Conservation (phyloP, 2,329 filamentous ascomycete species). For the Fusarium beomiforme region DNA sequence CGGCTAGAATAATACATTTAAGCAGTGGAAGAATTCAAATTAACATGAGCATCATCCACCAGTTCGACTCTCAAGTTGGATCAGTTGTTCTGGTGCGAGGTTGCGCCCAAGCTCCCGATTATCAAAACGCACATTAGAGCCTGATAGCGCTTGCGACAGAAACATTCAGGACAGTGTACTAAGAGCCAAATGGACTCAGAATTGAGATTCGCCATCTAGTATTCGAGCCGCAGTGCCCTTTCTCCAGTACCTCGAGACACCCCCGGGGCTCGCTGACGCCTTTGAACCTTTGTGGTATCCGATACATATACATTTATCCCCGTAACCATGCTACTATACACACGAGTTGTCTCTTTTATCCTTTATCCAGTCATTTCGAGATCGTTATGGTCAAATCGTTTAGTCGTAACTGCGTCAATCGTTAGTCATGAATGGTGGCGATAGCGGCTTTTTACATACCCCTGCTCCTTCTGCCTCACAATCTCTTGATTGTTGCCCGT, state of each 20-base stretch:
- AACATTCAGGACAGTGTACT: not conserved
- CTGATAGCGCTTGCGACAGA: not conserved
- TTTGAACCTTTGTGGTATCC: constrained; percentile 34
- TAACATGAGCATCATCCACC: fast-evolving
- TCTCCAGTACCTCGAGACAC: constrained; percentile 9
- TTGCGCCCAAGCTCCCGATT: not conserved
- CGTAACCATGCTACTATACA: constrained; percentile 41
- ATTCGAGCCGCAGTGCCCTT: constrained; percentile 7
- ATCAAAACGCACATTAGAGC: not conserved
- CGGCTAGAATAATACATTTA: not conserved
- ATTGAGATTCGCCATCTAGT: constrained; percentile 41
- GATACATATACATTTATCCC: constrained; percentile 44
- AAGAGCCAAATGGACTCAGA: constrained; percentile 17
- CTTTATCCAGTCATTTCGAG: constrained; percentile 10
- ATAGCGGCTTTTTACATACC: constrained; percentile 61
- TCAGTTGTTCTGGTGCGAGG: not conserved
- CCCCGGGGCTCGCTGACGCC: constrained; percentile 16
- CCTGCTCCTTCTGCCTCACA: constrained; percentile 80
- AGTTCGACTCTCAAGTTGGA: not conserved
- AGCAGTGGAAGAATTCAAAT: not conserved
- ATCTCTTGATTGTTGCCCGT: constrained; percentile 73
- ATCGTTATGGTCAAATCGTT: constrained; percentile 8
- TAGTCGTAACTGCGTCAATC: constrained; percentile 30
- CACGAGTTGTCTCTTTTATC: constrained; percentile 17
- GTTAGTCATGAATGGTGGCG: constrained; percentile 1